Evolutionary conservation across 169 alveolate species (phyloP).

Genomic region (Eimeria necatrix): DNA sequence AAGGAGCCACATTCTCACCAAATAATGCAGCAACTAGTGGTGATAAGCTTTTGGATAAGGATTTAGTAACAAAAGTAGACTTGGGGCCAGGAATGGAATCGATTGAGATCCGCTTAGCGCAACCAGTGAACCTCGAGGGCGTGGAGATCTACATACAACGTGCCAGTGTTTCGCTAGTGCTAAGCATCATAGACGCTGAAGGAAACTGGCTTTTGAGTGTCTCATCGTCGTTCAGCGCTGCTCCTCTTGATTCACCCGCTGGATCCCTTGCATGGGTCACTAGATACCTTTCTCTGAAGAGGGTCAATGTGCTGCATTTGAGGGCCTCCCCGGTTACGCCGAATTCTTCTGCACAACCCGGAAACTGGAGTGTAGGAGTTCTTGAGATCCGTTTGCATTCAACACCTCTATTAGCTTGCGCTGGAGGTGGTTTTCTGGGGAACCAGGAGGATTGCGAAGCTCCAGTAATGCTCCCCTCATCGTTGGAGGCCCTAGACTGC

Average conservation of each 20-base stretch:
- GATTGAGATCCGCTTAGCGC: conserved; percentile 23
- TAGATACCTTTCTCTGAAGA: conserved; percentile 51
- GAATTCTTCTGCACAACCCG: neutral
- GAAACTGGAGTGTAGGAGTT: conserved; percentile 25
- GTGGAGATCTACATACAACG: conserved; percentile 47
- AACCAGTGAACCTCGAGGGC: conserved; percentile 48
- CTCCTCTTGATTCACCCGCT: conserved; percentile 6
- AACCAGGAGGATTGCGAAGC: conserved; percentile 31
- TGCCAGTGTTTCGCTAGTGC: neutral
- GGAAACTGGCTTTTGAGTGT: conserved; percentile 8
- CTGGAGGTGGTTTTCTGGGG: conserved; percentile 57
- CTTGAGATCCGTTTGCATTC: conserved; percentile 61
- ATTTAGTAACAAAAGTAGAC: neutral
- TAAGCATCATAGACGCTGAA: conserved; percentile 20
- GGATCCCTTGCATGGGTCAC: conserved; percentile 57
- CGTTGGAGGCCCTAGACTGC: conserved; percentile 40
- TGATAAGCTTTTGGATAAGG: neutral
- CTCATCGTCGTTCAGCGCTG: neutral
- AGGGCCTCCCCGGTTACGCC: conserved; percentile 24
- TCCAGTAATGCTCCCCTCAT: neutral
- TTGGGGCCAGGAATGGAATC: neutral
- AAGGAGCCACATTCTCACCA: conserved; percentile 14
- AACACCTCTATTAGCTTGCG: conserved; percentile 46
- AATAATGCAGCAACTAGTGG: neutral
- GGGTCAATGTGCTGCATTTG: conserved; percentile 41